Base-by-base conservation (phyloP, 2,329 filamentous ascomycete species). In the Neofusicoccum sp. region DNA sequence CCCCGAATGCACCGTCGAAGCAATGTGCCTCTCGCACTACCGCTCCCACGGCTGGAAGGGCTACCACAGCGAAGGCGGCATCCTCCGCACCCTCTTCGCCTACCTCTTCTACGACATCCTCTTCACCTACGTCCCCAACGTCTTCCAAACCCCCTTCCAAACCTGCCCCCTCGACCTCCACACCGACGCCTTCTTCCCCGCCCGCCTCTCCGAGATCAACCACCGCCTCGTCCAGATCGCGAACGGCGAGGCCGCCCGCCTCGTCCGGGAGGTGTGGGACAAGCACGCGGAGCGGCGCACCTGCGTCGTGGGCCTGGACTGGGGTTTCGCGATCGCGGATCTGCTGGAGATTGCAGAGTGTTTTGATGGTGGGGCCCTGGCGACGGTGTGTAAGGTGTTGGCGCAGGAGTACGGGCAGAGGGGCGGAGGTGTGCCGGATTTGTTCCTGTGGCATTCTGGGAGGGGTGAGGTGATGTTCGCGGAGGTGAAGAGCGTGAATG, bases 121-220 rank as follows among this genome's bases (percentile, higher is more conserved):
- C 6, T 98, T 98, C 76, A 81, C 91, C 28, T 96, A 96, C 74
- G 85, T 98, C 4, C 93, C 95, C 28, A 96, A 98, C 68, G 93
- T 99, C 60, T 99, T 99, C 74, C 93, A 98, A 73, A 99, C 95
- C 5, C 86, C 89, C 1, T 99, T 91, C 72, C 95, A 99, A 75
- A 96, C 91, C 0, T 96, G 91, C 69, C 95, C 95, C 1, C 79
- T 99, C 3, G 95, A 99, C 73, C 79, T 99, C 5, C 89, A 96
- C 71, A 96, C 93, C 0, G 95, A 99, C 72, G 87, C 89, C 2
- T 99, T 99, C 78, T 98, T 91, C 71, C 85, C 90, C 0, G 86
- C 88, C 1, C 85, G 95, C n/a, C 86, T 89, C 36, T 91, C 89
- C 3, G 93, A 96, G 76, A 95, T 98, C 71, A 96, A 96, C 70